Evolutionary conservation across 2,329 filamentous ascomycete genomes (phyloP).

Genomic region (Fusarium nodosum): DNA sequence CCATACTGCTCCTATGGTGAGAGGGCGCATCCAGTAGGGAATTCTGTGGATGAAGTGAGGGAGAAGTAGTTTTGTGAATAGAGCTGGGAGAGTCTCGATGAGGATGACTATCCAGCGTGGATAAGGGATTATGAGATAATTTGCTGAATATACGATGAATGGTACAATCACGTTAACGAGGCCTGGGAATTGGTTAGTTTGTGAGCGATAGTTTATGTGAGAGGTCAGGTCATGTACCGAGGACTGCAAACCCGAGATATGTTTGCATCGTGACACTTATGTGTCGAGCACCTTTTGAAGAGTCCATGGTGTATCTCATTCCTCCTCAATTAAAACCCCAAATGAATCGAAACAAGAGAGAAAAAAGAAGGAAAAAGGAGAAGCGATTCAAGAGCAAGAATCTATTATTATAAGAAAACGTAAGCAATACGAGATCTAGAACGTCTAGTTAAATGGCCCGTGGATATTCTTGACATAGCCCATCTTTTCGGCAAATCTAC

Average conservation of each 20-base stretch:
- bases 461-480: background rate
- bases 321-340: background rate
- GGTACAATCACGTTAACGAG: constrained; percentile 52
- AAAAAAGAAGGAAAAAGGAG: constrained; percentile 1
- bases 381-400: background rate
- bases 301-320: constrained; percentile 12
- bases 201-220: background rate
- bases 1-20: constrained; percentile 50
- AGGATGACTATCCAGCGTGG: constrained; percentile 52
- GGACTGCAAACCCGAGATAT: constrained; percentile 48
- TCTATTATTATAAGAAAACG: constrained; percentile 5
- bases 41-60: constrained; percentile 49
- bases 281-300: constrained; percentile 9
- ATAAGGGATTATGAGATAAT: constrained; percentile 56
- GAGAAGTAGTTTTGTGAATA: constrained; percentile 50
- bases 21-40: constrained; percentile 50
- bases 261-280: constrained; percentile 35
- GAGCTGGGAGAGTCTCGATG: constrained; percentile 51
- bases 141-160: constrained; percentile 51
- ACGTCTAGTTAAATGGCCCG: background rate
- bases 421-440: constrained; percentile 8
- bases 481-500: background rate
- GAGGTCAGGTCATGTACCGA: constrained; percentile 33
- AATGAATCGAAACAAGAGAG: background rate
- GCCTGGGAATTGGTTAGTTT: constrained; percentile 44